These are phyloP conservation scores for Rhizoclosmatium sp. DNA, from an alignment of 192 early-diverging fungal species.

Conservation along the genomic window DNA sequence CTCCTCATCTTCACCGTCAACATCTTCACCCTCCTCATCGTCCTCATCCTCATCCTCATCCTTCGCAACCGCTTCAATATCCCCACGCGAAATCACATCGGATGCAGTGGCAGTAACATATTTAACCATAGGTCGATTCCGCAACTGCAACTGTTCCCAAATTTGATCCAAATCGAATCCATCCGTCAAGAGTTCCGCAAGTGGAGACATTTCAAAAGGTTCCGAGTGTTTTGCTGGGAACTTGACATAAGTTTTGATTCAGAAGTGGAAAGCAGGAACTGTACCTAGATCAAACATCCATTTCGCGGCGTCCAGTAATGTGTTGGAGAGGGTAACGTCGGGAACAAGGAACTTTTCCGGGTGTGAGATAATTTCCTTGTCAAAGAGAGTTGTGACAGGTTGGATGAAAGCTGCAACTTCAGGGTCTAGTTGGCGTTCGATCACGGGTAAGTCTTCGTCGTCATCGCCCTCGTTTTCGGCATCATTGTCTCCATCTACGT, in stretches of 20 bases:
- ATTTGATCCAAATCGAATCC: conserved; percentile 86
- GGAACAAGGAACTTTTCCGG: conserved; percentile 25
- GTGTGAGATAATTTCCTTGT: not conserved
- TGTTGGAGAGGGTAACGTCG: conserved; percentile 6
- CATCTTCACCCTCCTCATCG: conserved; percentile 52
- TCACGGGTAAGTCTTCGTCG: not conserved
- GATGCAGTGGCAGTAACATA: conserved; percentile 51
- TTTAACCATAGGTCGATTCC: conserved; percentile 81
- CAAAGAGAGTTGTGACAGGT: not conserved
- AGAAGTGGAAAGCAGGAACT: not conserved
- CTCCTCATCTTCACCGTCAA: conserved; percentile 37
- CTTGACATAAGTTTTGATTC: not conserved
- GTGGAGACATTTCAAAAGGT: conserved; percentile 54
- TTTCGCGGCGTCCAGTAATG: conserved; percentile 23
- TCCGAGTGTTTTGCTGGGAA: conserved; percentile 58
- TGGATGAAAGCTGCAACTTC: not conserved
- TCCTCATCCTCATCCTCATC: conserved; percentile 21
- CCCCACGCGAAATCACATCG: conserved; percentile 37
- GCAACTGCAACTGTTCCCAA: conserved; percentile 91
- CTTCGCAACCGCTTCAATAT: conserved; percentile 26
- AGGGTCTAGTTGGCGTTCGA: not conserved
- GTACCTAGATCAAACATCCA: conserved; percentile 42
- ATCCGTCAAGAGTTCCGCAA: conserved; percentile 70
- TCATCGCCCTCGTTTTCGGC: not conserved
- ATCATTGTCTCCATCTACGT: not conserved